phyloP scores from a whole-genome alignment of 2,329 filamentous ascomycete species.

The Hypoxylon sp. region DNA sequence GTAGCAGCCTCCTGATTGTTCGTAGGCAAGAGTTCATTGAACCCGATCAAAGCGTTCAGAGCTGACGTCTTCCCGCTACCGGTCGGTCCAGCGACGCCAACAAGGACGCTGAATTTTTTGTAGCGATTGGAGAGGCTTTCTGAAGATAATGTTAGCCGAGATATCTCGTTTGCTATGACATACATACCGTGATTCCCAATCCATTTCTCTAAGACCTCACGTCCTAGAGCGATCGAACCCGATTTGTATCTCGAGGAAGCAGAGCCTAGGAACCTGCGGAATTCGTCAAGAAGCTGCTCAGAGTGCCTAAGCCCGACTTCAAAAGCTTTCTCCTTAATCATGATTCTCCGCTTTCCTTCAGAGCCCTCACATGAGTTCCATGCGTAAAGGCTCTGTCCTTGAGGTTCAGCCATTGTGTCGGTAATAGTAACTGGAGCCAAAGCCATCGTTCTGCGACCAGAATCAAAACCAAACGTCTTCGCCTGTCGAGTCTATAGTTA shows the following conservation, averaged over 20 bases:
- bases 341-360: slow-evolving; percentile 3
- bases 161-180: not conserved
- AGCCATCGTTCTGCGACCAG: no score
- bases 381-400: not conserved
- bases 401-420: not conserved
- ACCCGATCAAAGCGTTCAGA: slow-evolving; percentile 47
- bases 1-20: slow-evolving; percentile 45
- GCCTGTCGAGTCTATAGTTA: not conserved
- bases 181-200: not conserved
- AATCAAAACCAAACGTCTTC: not conserved
- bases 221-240: not conserved
- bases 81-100: slow-evolving; percentile 49
- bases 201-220: slow-evolving; percentile 1
- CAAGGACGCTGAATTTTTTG: slow-evolving; percentile 38
- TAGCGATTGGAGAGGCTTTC: slow-evolving; percentile 10
- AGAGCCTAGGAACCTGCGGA: not conserved
- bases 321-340: slow-evolving; percentile 6
- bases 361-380: slow-evolving; percentile 10
- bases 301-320: not conserved
- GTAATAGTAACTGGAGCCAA: not conserved
- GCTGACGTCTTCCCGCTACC: slow-evolving; percentile 51
- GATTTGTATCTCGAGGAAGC: not conserved
- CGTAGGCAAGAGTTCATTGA: slow-evolving; percentile 51
- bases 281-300: not conserved
- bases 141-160: not conserved